Evolutionary conservation across 2,329 filamentous ascomycete species (phyloP).

Genomic region (Colletotrichum sp.): DNA sequence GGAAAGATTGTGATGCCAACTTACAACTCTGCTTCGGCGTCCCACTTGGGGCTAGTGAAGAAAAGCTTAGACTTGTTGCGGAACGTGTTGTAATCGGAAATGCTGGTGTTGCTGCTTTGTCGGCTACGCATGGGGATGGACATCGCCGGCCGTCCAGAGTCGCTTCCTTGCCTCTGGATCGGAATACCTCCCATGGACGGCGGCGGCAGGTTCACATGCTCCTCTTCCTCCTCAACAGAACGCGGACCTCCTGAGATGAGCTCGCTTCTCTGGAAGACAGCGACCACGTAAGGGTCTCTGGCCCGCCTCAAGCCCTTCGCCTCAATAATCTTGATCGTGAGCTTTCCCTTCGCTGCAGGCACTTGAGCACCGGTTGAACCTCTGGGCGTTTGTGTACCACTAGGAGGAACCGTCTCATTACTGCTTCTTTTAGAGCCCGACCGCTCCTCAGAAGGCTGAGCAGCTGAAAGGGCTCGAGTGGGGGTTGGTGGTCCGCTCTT

Average conservation of each 20-base stretch:
- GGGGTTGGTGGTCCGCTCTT: slow-evolving; percentile 95
- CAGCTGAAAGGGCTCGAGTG: slow-evolving; percentile 80
- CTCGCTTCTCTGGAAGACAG: slow-evolving; percentile 95
- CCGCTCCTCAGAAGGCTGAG: slow-evolving; percentile 55
- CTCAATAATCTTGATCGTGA: slow-evolving; percentile 88
- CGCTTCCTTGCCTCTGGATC: slow-evolving; percentile 76
- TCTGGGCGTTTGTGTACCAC: slow-evolving; percentile 59
- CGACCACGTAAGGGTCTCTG: slow-evolving; percentile 92
- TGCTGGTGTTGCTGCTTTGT: slow-evolving; percentile 94
- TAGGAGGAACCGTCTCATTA: slow-evolving; percentile 49
- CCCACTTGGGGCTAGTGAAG: slow-evolving; percentile 90
- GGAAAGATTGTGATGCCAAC: slow-evolving; percentile 33
- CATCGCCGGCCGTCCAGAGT: slow-evolving; percentile 81
- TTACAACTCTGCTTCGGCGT: slow-evolving; percentile 94
- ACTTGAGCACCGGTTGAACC: slow-evolving; percentile 63
- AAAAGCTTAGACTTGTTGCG: slow-evolving; percentile 63
- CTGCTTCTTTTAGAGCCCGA: slow-evolving; percentile 36
- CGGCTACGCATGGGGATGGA: slow-evolving; percentile 96
- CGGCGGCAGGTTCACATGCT: slow-evolving; percentile 53
- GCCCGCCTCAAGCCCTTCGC: slow-evolving; percentile 82
- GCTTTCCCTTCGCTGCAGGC: slow-evolving; percentile 80
- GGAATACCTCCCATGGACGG: slow-evolving; percentile 61
- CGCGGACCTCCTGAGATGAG: slow-evolving; percentile 89
- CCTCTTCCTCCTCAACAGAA: slow-evolving; percentile 64
- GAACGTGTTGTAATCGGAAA: slow-evolving; percentile 67